These are phyloP conservation scores for Scutellaria galericulata DNA, from an alignment of 257 asterid genomes.

Conservation along the genomic window DNA sequence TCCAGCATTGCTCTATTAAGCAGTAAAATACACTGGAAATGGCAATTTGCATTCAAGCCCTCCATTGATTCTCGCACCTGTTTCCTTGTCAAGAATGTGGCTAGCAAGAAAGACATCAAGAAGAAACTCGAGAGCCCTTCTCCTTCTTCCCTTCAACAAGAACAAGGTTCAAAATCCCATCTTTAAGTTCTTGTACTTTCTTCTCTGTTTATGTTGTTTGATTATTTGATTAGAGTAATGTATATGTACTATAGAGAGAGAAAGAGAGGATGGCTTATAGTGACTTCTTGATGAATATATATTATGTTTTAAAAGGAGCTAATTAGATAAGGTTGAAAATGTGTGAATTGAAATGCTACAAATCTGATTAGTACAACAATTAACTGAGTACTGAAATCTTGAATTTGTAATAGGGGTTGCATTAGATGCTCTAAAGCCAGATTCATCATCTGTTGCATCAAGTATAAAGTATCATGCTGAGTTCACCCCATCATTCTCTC, in stretches of 20 bases:
- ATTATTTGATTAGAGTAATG: neutral
- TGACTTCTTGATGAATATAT: neutral
- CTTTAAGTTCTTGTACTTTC: neutral
- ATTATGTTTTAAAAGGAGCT: neutral
- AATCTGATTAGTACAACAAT: conserved; percentile 7
- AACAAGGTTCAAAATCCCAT: conserved; percentile 32
- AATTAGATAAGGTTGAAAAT: neutral
- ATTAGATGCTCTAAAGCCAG: conserved; percentile 51
- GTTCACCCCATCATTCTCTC: conserved; percentile 64
- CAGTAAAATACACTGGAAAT: conserved; percentile 44
- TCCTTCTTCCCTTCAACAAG: conserved; percentile 32
- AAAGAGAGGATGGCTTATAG: neutral
- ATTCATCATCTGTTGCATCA: conserved; percentile 57
- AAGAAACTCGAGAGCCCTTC: conserved; percentile 33
- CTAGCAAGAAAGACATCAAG: conserved; percentile 46
- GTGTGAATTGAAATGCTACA: neutral
- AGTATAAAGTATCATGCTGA: conserved; percentile 69
- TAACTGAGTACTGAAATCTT: conserved; percentile 15
- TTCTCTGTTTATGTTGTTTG: neutral
- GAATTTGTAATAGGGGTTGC: conserved; percentile 40
- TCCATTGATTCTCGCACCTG: conserved; percentile 35
- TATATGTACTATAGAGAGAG: neutral
- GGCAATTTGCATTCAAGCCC: conserved; percentile 38
- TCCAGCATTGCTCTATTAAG: conserved; percentile 35
- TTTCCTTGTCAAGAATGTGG: conserved; percentile 51